These are phyloP conservation scores for Cercospora nicotianae DNA, from an alignment of 2,329 filamentous ascomycete species.

Conservation along the genomic window DNA sequence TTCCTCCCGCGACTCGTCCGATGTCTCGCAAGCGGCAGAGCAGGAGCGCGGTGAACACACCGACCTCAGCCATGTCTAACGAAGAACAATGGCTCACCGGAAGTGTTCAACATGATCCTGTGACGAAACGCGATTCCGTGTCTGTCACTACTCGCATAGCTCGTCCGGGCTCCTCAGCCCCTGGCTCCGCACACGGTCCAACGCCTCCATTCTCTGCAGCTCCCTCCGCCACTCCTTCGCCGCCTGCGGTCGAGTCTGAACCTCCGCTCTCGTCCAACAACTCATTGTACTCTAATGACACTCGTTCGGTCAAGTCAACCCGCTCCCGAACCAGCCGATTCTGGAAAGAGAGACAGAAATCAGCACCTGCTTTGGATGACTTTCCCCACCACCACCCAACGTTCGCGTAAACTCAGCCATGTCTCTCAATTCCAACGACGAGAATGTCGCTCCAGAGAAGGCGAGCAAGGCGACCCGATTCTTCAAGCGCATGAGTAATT, in stretches of 20 bases:
- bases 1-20: conserved; percentile 23
- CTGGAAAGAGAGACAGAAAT: conserved; percentile 13
- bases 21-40: conserved; percentile 27
- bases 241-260: conserved; percentile 13
- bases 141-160: conserved; percentile 85
- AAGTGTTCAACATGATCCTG: conserved; percentile 42
- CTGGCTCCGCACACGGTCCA: conserved; percentile 41
- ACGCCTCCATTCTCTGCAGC: conserved; percentile 47
- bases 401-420: conserved; percentile 22
- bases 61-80: conserved; percentile 19
- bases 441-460: conserved; percentile 46
- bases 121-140: conserved; percentile 67
- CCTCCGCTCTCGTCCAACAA: conserved; percentile 23
- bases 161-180: conserved; percentile 51
- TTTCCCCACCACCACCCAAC: conserved; percentile 28
- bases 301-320: conserved; percentile 20
- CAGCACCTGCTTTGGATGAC: conserved; percentile 20
- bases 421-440: conserved; percentile 40
- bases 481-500: conserved; percentile 60
- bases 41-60: conserved; percentile 22
- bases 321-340: conserved; percentile 23
- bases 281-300: conserved; percentile 26
- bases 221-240: conserved; percentile 31
- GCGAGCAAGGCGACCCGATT: conserved; percentile 60
- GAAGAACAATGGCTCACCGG: conserved; percentile 40